Conservation (phyloP, 2,329 filamentous ascomycete species). For the Exophiala spinifera region DNA sequence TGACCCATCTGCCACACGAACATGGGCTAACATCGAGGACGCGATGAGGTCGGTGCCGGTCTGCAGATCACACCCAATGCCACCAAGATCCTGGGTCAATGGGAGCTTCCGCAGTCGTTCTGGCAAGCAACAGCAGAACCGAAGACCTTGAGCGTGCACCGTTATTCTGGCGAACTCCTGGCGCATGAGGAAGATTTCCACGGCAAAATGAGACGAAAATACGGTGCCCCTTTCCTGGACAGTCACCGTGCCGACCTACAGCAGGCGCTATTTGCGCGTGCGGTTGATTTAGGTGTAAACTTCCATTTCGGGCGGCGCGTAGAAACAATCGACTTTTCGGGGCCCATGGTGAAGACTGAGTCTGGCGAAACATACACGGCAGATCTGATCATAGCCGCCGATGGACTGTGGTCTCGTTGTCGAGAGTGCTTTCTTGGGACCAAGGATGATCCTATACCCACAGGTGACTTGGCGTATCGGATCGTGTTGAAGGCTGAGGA, state of each 20-base stretch:
- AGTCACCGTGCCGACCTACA: slow-evolving; percentile 52
- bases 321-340: not conserved
- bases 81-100: slow-evolving; percentile 22
- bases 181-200: slow-evolving; percentile 53
- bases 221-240: slow-evolving; percentile 44
- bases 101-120: slow-evolving; percentile 15
- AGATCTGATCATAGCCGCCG: slow-evolving; percentile 49
- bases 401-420: slow-evolving; percentile 48
- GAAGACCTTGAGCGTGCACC: slow-evolving; percentile 35
- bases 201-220: slow-evolving; percentile 49
- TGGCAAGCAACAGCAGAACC: slow-evolving; percentile 31
- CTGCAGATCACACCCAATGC: slow-evolving; percentile 31
- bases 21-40: no score
- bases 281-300: slow-evolving; percentile 43
- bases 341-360: slow-evolving; percentile 36
- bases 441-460: slow-evolving; percentile 47
- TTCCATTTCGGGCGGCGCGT: no score
- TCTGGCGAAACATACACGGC: slow-evolving; percentile 37
- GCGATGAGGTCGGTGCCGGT: no score
- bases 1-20: no score
- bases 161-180: slow-evolving; percentile 34
- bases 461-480: slow-evolving; percentile 57
- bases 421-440: slow-evolving; percentile 46
- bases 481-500: slow-evolving; percentile 51
- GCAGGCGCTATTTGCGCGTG: slow-evolving; percentile 41